phyloP scores from a whole-genome alignment of 176 grass and related monocot genomes.

The Melocanna baccifera region DNA sequence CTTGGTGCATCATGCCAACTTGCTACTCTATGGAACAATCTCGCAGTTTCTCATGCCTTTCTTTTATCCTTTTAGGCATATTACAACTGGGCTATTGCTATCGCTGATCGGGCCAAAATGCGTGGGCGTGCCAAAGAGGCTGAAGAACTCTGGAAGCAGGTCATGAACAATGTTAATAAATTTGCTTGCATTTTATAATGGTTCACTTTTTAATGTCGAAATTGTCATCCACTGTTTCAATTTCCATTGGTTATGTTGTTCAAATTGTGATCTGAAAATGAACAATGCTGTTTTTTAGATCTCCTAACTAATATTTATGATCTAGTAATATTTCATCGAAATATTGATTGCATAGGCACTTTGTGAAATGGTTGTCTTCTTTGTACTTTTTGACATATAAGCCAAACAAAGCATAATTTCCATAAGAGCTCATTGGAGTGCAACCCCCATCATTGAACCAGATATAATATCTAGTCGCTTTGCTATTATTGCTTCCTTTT shows the following conservation, averaged over 20 bases:
- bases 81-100: slow-evolving; percentile 88
- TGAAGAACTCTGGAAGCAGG: slow-evolving; percentile 90
- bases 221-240: neutral
- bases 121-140: slow-evolving; percentile 76
- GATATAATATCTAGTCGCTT: neutral
- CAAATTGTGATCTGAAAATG: neutral
- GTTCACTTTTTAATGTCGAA: neutral
- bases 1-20: neutral
- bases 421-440: neutral
- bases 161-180: slow-evolving; percentile 18
- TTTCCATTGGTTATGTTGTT: neutral
- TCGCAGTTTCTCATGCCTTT: neutral
- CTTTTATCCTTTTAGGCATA: slow-evolving; percentile 48
- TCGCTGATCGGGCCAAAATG: slow-evolving; percentile 88
- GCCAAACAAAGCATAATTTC: neutral
- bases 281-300: neutral
- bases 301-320: neutral
- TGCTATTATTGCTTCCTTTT: neutral
- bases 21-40: neutral
- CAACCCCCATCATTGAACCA: neutral
- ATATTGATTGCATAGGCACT: neutral
- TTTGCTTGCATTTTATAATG: neutral
- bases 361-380: neutral
- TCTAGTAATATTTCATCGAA: neutral
- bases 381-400: neutral